Conservation (phyloP, 2,329 filamentous ascomycete species). For the Aspergillus eucalypticola region DNA sequence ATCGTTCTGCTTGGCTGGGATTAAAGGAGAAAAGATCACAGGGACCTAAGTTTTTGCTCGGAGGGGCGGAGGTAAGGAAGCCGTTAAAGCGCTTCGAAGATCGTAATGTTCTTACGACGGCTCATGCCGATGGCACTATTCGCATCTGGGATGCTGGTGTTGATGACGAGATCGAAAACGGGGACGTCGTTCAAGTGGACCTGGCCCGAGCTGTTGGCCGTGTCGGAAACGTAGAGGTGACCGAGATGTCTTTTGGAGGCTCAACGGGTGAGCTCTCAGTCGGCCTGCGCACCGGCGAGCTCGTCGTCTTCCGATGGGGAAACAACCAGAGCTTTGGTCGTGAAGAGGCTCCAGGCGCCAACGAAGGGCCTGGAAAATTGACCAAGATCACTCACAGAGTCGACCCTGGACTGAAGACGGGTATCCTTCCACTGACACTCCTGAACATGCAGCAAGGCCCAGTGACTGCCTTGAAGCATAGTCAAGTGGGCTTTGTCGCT, state of each 20-base stretch:
- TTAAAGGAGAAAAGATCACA: conserved; percentile 81
- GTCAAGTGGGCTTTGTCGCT: conserved; percentile 90
- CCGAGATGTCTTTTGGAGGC: conserved; percentile 76
- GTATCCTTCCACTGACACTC: conserved; percentile 75
- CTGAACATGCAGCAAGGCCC: conserved; percentile 82
- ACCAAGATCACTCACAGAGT: conserved; percentile 72
- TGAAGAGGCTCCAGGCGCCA: conserved; percentile 55
- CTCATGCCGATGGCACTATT: conserved; percentile 89
- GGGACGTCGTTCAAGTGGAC: conserved; percentile 78
- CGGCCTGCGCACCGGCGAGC: conserved; percentile 79
- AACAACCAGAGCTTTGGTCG: conserved; percentile 71
- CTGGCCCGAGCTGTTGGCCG: conserved; percentile 78
- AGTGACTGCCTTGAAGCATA: conserved; percentile 76
- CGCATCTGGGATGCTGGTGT: conserved; percentile 91
- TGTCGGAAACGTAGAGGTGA: conserved; percentile 74
- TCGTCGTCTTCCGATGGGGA: conserved; percentile 87
- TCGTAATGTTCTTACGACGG: conserved; percentile 80
- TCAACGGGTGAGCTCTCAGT: conserved; percentile 80
- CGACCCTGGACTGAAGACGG: conserved; percentile 74
- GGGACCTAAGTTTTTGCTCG: conserved; percentile 75
- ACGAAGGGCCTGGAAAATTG: conserved; percentile 67
- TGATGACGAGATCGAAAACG: conserved; percentile 90
- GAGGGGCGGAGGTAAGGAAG: conserved; percentile 71
- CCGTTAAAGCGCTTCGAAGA: conserved; percentile 76
- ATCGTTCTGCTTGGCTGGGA: conserved; percentile 81